Evolutionary conservation across 2,329 filamentous ascomycete genomes (phyloP).

Genomic region (Myotisia sp.): DNA sequence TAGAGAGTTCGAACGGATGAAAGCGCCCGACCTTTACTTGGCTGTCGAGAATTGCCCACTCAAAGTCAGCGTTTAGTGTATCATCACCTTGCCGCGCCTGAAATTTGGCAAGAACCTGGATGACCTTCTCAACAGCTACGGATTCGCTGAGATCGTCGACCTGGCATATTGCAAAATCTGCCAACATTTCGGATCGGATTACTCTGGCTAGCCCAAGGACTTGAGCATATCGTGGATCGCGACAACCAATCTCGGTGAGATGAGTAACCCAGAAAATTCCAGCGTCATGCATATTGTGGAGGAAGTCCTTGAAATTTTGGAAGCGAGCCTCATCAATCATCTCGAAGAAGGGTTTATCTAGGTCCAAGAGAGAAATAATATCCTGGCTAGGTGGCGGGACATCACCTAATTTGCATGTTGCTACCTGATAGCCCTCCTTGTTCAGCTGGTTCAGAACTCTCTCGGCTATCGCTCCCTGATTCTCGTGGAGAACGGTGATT

Average conservation of each 20-base stretch:
- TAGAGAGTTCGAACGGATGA: neutral
- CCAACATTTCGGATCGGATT: constrained; percentile 3
- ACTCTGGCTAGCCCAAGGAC: constrained; percentile 7
- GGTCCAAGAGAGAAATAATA: constrained; percentile 9
- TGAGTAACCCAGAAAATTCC: constrained; percentile 10
- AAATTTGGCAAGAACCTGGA: neutral
- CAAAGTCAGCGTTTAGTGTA: constrained; percentile 1
- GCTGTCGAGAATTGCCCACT: constrained; percentile 4
- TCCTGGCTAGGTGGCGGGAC: neutral
- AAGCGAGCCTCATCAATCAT: constrained; percentile 18
- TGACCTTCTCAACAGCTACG: neutral
- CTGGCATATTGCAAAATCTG: constrained; percentile 8
- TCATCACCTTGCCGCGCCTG: neutral
- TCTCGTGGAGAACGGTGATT: neutral
- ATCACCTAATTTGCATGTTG: neutral
- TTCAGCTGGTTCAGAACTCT: neutral
- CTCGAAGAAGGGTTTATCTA: constrained; percentile 22
- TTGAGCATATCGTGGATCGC: constrained; percentile 4
- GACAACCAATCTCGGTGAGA: constrained; percentile 1
- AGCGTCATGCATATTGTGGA: neutral
- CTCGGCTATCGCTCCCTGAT: neutral
- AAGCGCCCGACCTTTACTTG: neutral
- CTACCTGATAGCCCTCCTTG: neutral
- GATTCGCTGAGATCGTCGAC: neutral
- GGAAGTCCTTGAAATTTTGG: neutral